Conservation (phyloP, 306 rosid species). For the Quercus wislizeni region DNA sequence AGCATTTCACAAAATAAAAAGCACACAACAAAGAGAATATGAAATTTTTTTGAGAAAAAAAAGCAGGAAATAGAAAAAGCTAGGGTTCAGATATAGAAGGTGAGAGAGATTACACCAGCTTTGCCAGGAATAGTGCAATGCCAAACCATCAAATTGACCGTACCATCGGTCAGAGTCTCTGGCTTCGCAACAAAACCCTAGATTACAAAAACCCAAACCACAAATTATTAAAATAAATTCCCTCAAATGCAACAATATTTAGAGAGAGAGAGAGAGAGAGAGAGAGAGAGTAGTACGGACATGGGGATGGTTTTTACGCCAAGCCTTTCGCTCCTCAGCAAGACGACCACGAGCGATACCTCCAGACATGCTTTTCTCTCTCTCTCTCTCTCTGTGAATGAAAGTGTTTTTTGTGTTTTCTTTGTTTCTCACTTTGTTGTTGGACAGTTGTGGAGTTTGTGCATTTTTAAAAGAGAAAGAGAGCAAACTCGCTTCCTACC, state of each 20-base stretch:
- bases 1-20: neutral
- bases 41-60: neutral
- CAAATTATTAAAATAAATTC: neutral
- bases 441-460: too few species aligned
- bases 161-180: conserved; percentile 72
- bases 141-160: conserved; percentile 92
- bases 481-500: neutral
- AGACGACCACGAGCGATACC: conserved; percentile 96
- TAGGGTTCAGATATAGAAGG: neutral
- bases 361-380: conserved; percentile 31
- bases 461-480: neutral
- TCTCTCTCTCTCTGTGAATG: neutral
- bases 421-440: neutral
- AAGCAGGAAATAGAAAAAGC: neutral
- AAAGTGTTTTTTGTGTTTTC: neutral
- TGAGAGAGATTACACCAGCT: conserved; percentile 53
- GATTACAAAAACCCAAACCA: neutral
- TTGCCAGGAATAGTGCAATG: conserved; percentile 97
- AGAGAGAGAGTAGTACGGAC: conserved; percentile 36
- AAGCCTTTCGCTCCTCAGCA: conserved; percentile 84
- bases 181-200: conserved; percentile 98
- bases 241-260: neutral
- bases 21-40: neutral
- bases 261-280: too few species aligned
- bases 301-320: conserved; percentile 98